Base-by-base conservation (phyloP, 306 rosid genomes). In the Trichosanthes truncata region DNA sequence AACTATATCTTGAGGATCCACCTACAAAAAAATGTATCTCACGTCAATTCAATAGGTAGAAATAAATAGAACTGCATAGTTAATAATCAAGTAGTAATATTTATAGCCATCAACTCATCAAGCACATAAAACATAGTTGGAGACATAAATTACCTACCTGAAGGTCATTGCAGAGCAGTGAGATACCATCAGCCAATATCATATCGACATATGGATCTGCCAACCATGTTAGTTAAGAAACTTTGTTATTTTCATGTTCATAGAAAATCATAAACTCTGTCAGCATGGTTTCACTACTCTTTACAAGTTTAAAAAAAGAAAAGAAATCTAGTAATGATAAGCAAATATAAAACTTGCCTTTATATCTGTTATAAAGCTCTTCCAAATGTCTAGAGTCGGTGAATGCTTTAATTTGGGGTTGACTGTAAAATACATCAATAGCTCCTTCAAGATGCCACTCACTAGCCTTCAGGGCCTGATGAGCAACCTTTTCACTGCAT, bases 361-460 rank as follows among this genome's bases (percentile, higher is more conserved):
- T 96, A 85, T 96, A 96, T 91, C 96, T 90, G 82, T 87, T 96
- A 83, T 90, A 93, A 76, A 96, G 92, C 91, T 96, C 94, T 94
- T 93, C 98, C 90, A 96, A 85, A 81, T 96, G 93, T 90, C 97
- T 90, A 57, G 91, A 87, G 87, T 93, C 98, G 56, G 97, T 86
- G 60, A 86, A 81, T 26, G 96, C 35, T 84, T 87, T 92, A 68
- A 88, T 79, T 85, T 91, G 99, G 71, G 97, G 97, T 72, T 93
- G 99, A 86, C 92, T 96, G 85, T 96, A 96, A 87, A 96, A 96
- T 77, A 84, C 86, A 86, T 96, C 99, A 88, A 96, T 91, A 51
- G 99, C 98, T 85, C 97, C 96, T 90, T 96, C 99, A 85, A 96
- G 94, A 85, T 96, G 87, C 99, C 99, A 96, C 84, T 96, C 99